Base-by-base conservation (phyloP, 257 asterid genomes). In the Solanum ahanhuiri region DNA sequence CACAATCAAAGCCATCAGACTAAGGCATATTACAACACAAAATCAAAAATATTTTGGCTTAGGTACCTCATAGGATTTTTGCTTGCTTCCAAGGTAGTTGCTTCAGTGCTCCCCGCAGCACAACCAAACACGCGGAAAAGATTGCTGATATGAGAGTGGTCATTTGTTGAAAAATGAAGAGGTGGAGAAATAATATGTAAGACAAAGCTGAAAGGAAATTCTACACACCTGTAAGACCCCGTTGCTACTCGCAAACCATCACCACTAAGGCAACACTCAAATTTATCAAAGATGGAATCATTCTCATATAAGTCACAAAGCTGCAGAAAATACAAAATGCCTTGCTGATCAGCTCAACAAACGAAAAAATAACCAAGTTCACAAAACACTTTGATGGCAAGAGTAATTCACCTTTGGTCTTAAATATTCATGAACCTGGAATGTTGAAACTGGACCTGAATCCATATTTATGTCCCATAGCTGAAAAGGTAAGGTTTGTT, bases 61-160 rank as follows among this genome's bases (percentile, higher is more conserved):
- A 85, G 37, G 54, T 92, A 96, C 99, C 99, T 95, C 98, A 96
- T 94, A 12, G 99, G 99, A 83, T 96, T 96, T 92, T 96, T 97
- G 95, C 98, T 97, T 39, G 99, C 99, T 92, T 97, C 99, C 54
- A 97, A 92, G 86, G 98, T 94, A 88, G 96, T 94, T 76, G 98
- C 95, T 88, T 97, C 99, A 71, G 93, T 89, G 88, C 96, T 93
- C 87, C 96, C 98, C 81, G 90, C 54, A 86, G 91, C 91, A 85
- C 94, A 91, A 81, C 99, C 99, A 90, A 97, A 97, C 82, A 97
- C 93, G 51, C 98, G 99, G 88, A 97, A 97, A 37, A 95, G 92
- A 90, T 95, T 97, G 94, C 99, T 97, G 98, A 67, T 90, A 90
- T 73, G 73, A 87, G 23, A 51, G 64, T 28, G 64, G 33, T 23